Base-by-base conservation (phyloP, 805 yeast genomes). In the Komagataella phaffii region DNA sequence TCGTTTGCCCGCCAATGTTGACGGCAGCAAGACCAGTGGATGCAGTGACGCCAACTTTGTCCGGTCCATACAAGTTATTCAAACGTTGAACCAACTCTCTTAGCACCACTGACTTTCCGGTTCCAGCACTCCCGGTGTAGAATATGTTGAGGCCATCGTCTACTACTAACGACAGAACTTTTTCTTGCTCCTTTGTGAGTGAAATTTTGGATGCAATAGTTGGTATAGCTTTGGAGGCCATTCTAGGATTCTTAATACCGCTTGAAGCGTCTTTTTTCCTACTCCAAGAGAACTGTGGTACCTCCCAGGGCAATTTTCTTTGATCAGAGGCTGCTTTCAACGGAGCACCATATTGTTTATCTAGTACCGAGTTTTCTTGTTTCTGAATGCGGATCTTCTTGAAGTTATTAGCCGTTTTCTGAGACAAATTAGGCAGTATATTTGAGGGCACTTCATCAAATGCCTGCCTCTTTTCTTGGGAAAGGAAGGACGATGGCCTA, bases 51-150 rank as follows among this genome's bases (percentile, higher is more conserved):
- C 85, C 89, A 3, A 86, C 87, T 12, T 69, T 61, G 1, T 76
- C 79, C 0, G 56, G 55, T 0, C 75, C 72, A 61, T 79, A 73
- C 53, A 71, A 73, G 1, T 56, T 54, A 55, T 67, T 72, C 51
- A 86, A 62, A 0, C 72, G 65, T 58, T 77, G 76, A 51, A 86
- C 85, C 44, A 86, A 70, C 8, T 79, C 72, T 54, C 76, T 75
- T 50, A 93, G 68, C n/a, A 93, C 70, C 3, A 93, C 84, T 1
- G 99, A 91, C 63, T 93, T 93, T 62, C 99, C 99, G 0, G 99
- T 93, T 60, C 99, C 99, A 0, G 99, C 99, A 40, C 97, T 88
- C 50, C 99, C 99, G 0, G 99, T 93, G 63, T 87, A 93, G 62
- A 93, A 93, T 2, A 93, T 67, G 53, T 83, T 87, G 17, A 71